Evolutionary conservation across 805 yeast species (phyloP).

Genomic region (Yarrowia hollandica): DNA sequence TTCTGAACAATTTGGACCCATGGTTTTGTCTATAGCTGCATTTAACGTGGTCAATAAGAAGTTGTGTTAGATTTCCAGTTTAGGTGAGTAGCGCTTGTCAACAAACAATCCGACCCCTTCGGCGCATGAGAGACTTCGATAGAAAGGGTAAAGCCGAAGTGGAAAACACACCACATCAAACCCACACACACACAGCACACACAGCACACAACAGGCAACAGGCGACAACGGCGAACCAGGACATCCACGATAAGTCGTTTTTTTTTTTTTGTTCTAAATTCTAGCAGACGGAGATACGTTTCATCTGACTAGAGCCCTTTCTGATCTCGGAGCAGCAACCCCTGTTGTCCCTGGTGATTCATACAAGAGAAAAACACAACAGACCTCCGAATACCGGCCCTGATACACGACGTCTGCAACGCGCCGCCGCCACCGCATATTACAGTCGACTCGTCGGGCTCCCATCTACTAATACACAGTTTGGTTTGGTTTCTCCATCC

Average conservation of each 20-base stretch:
- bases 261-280: too few species aligned
- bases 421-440: conserved; percentile 4
- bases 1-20: too few species aligned
- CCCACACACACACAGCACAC: conserved; percentile 12
- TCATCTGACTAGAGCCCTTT: not conserved
- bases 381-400: not conserved
- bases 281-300: not conserved
- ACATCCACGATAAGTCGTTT: not conserved
- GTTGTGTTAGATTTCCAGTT: not conserved
- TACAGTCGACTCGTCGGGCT: not conserved
- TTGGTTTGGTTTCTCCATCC: too few species aligned
- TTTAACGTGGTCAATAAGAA: too few species aligned
- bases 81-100: conserved; percentile 14
- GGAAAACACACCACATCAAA: conserved; percentile 17
- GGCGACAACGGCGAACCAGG: not conserved
- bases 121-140: conserved; percentile 25
- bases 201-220: conserved; percentile 8
- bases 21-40: too few species aligned
- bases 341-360: conserved; percentile 22
- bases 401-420: not conserved
- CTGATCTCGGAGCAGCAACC: conserved; percentile 17
- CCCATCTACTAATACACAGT: not conserved
- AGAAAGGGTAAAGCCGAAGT: conserved; percentile 26
- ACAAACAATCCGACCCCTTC: conserved; percentile 23
- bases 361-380: not conserved